Evolutionary conservation across 2,329 filamentous ascomycete genomes (phyloP).

Genomic region (Diaporthe australafricana): DNA sequence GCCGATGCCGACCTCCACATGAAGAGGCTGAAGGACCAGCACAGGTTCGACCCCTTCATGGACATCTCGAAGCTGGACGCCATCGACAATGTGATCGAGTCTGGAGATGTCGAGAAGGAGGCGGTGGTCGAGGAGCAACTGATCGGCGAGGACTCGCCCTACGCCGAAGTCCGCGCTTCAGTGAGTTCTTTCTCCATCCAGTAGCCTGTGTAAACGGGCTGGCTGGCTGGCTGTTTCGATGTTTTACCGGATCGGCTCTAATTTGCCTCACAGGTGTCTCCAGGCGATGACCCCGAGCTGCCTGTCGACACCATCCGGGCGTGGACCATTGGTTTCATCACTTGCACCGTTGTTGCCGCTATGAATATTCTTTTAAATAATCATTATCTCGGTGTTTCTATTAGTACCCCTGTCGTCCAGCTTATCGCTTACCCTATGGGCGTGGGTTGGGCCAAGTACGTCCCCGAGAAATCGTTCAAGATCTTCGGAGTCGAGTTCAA

Average conservation of each 20-base stretch:
- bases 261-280: slow-evolving; percentile 12
- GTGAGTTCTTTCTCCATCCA: neutral
- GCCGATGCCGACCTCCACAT: slow-evolving; percentile 24
- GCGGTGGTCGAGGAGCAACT: slow-evolving; percentile 27
- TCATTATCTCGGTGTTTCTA: slow-evolving; percentile 35
- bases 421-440: slow-evolving; percentile 34
- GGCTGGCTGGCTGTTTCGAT: neutral
- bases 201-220: neutral
- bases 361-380: slow-evolving; percentile 19
- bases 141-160: slow-evolving; percentile 30
- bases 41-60: slow-evolving; percentile 24
- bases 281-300: slow-evolving; percentile 14
- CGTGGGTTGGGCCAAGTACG: slow-evolving; percentile 5
- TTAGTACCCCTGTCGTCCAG: slow-evolving; percentile 32
- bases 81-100: slow-evolving; percentile 14
- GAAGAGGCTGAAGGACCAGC: slow-evolving; percentile 27
- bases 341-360: neutral
- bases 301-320: slow-evolving; percentile 26
- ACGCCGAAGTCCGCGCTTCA: slow-evolving; percentile 32
- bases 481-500: slow-evolving; percentile 23
- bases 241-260: too few species aligned
- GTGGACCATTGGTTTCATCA: neutral
- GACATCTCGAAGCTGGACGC: slow-evolving; percentile 21
- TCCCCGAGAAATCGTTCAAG: slow-evolving; percentile 29
- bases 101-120: slow-evolving; percentile 18